phyloP scores from a whole-genome alignment of 2,329 filamentous ascomycete genomes.

The Pseudogymnoascus sp. region DNA sequence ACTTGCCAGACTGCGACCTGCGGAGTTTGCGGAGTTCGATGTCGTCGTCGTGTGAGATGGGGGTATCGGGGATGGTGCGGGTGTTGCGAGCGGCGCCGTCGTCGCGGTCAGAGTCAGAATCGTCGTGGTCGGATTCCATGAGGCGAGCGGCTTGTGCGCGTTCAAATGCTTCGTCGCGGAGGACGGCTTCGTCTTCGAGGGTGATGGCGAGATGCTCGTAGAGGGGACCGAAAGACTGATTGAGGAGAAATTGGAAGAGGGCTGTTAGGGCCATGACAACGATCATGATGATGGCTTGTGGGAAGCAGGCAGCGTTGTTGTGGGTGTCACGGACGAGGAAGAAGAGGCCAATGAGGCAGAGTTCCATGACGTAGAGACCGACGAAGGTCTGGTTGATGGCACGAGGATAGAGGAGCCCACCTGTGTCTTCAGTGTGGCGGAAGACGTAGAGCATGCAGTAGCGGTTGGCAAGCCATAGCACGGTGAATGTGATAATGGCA shows the following conservation, averaged over 20 bases:
- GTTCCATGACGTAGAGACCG: constrained; percentile 88
- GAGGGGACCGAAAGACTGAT: constrained; percentile 74
- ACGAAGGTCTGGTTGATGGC: constrained; percentile 96
- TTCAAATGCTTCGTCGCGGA: constrained; percentile 85
- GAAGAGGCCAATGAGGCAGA: constrained; percentile 83
- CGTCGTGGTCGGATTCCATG: constrained; percentile 49
- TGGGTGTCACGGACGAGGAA: constrained; percentile 59
- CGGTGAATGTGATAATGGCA: constrained; percentile 80
- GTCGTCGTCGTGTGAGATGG: not conserved
- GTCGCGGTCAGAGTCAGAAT: constrained; percentile 17
- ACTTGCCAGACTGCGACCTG: constrained; percentile 10
- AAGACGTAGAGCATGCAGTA: constrained; percentile 96
- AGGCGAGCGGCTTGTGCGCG: constrained; percentile 65
- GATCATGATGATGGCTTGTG: constrained; percentile 82
- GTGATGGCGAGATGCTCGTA: constrained; percentile 89
- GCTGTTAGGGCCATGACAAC: constrained; percentile 61
- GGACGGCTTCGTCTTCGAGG: constrained; percentile 85
- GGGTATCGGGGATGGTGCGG: not conserved
- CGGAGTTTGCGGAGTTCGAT: constrained; percentile 7
- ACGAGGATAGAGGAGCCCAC: constrained; percentile 81
- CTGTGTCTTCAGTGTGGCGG: constrained; percentile 82
- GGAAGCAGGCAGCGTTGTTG: constrained; percentile 49
- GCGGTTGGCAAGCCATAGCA: constrained; percentile 93
- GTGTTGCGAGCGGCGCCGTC: not conserved
- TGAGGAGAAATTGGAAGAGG: constrained; percentile 72